These are phyloP conservation scores for Penicillium roqueforti DNA, from an alignment of 495 filamentous ascomycete genomes.

Conservation along the genomic window DNA sequence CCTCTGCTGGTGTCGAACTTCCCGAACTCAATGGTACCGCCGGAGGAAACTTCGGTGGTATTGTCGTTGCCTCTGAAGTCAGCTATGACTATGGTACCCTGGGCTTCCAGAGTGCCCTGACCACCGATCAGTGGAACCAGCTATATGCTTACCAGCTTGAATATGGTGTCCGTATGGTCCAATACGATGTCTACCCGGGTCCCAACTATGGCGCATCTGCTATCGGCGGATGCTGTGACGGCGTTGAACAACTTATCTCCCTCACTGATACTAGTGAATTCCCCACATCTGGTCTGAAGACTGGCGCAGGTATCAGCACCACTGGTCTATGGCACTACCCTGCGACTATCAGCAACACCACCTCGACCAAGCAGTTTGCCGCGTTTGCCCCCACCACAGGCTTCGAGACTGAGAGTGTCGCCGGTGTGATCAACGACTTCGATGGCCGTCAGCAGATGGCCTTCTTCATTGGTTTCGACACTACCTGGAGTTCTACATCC, in stretches of 20 bases:
- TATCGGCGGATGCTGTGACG: constrained; percentile 45
- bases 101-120: constrained; percentile 52
- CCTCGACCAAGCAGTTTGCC: constrained; percentile 51
- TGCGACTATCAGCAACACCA: constrained; percentile 49
- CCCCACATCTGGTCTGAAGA: constrained; percentile 47
- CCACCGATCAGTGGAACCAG: constrained; percentile 51
- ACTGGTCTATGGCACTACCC: constrained; percentile 56
- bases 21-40: constrained; percentile 46
- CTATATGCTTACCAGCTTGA: constrained; percentile 54
- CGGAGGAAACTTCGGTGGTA: constrained; percentile 54
- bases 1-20: constrained; percentile 46
- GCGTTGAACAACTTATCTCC: constrained; percentile 49
- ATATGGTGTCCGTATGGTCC: constrained; percentile 59
- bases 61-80: constrained; percentile 54
- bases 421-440: constrained; percentile 59
- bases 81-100: constrained; percentile 48
- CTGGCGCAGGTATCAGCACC: constrained; percentile 49
- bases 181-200: constrained; percentile 53
- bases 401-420: constrained; percentile 31
- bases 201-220: constrained; percentile 45
- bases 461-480: constrained; percentile 54
- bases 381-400: constrained; percentile 42
- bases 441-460: constrained; percentile 57
- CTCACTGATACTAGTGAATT: constrained; percentile 48
- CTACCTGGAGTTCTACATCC: constrained; percentile 52